Percentiles rank a stretch among this genome's conserved stretches.
phyloP scores from a whole-genome alignment of 495 filamentous ascomycete genomes.

The Tuber indicum region DNA sequence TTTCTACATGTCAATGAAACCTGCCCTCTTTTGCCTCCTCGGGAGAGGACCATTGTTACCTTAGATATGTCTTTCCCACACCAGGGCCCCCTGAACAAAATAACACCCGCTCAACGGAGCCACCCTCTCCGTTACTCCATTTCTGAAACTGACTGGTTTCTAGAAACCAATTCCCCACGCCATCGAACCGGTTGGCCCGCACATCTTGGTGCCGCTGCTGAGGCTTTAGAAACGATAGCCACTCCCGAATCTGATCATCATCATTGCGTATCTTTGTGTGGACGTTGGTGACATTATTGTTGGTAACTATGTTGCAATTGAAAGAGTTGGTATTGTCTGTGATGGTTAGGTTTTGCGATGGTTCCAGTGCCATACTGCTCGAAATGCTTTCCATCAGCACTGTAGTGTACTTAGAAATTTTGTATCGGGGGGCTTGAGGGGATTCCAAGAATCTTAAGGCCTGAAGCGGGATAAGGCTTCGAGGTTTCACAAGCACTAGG shows the following conservation, averaged over 20 bases:
- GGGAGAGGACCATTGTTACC: not conserved
- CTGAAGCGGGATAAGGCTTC: not conserved
- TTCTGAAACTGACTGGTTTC: not conserved
- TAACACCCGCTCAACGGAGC: not conserved
- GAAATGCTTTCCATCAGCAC: not conserved
- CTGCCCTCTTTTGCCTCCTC: not conserved
- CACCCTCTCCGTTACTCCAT: not conserved
- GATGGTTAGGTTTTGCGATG: not conserved
- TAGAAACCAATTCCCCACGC: not conserved
- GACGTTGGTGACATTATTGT: not conserved
- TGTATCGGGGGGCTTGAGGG: not conserved
- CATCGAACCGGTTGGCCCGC: not conserved
- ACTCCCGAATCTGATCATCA: not conserved
- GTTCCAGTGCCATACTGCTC: not conserved
- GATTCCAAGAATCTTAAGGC: no score
- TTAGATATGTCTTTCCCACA: not conserved
- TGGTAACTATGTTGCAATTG: not conserved
- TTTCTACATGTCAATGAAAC: not conserved
- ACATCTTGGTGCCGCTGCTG: not conserved
- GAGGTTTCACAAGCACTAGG: not conserved
- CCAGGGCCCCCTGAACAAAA: not conserved
- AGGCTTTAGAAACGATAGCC: not conserved
- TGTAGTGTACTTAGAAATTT: not conserved
- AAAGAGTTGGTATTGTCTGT: not conserved
- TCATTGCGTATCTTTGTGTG: not conserved